Evolutionary conservation across 2,329 filamentous ascomycete genomes (phyloP).

Genomic region (Paecilomyces fulvus): DNA sequence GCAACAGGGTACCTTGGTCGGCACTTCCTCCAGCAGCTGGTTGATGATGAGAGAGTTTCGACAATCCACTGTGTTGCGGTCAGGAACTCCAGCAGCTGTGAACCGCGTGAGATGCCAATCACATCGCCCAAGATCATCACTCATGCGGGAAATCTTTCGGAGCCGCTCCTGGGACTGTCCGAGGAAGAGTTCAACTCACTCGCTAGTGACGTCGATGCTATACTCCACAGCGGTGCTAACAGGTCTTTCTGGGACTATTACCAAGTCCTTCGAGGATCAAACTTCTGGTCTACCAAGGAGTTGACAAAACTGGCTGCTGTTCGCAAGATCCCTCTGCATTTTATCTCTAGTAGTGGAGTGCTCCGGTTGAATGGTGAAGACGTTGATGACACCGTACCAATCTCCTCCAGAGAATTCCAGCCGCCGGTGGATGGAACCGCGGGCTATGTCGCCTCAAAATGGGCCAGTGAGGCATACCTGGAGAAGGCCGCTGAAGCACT

Average conservation of each 20-base stretch:
- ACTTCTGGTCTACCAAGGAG: conserved; percentile 18
- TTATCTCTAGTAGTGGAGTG: conserved; percentile 19
- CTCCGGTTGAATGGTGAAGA: not conserved
- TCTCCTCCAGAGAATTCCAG: conserved; percentile 1
- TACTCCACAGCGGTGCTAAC: conserved; percentile 9
- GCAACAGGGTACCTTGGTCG: not conserved
- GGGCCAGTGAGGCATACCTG: conserved; percentile 32
- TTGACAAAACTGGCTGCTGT: conserved; percentile 16
- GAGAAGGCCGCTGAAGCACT: conserved; percentile 15
- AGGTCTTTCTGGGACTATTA: conserved; percentile 23
- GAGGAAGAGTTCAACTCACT: not conserved
- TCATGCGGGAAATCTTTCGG: conserved; percentile 3
- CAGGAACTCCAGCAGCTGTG: not conserved
- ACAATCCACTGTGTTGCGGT: not conserved
- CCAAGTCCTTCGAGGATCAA: conserved; percentile 16
- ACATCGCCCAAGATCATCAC: conserved; percentile 3
- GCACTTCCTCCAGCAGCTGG: not conserved
- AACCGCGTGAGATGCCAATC: not conserved
- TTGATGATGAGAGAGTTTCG: not conserved
- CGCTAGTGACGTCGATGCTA: conserved; percentile 1
- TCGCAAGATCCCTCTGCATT: conserved; percentile 20
- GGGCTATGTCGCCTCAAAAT: conserved; percentile 33
- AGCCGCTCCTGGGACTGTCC: conserved; percentile 2
- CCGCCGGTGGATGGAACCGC: conserved; percentile 21
- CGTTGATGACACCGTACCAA: no score